Evolutionary conservation across 768 basidiomycete species (phyloP).

Genomic region (Thelephora aurantiotincta): DNA sequence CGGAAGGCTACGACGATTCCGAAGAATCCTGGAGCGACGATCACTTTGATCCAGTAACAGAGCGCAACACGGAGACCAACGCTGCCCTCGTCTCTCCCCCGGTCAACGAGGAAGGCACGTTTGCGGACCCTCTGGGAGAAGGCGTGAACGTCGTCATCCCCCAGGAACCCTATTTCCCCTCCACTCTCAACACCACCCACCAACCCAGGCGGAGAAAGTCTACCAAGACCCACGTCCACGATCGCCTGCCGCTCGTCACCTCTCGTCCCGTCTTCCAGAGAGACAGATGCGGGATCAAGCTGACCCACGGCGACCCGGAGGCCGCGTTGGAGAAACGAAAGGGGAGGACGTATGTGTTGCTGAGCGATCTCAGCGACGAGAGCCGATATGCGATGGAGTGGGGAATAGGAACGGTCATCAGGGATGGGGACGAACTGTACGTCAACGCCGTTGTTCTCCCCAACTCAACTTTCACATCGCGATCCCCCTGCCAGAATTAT

Average conservation of each 20-base stretch:
- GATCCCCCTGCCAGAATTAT: conserved; percentile 36
- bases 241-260: conserved; percentile 49
- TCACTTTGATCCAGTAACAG: conserved; percentile 69
- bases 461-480: background rate
- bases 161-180: conserved; percentile 70
- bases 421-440: conserved; percentile 86
- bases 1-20: conserved; percentile 43
- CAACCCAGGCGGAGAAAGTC: conserved; percentile 42
- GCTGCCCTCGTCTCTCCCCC: conserved; percentile 33
- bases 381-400: conserved; percentile 92
- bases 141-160: conserved; percentile 84
- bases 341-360: conserved; percentile 66
- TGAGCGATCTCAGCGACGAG: conserved; percentile 92
- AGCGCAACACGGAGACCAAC: conserved; percentile 81
- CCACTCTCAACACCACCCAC: conserved; percentile 40
- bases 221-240: conserved; percentile 32
- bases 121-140: conserved; percentile 77
- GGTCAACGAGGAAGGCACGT: conserved; percentile 36
- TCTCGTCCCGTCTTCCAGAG: conserved; percentile 77
- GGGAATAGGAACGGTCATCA: conserved; percentile 91
- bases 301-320: conserved; percentile 76
- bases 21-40: conserved; percentile 42
- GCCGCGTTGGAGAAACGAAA: conserved; percentile 36
- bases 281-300: conserved; percentile 81
- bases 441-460: conserved; percentile 6